These are phyloP conservation scores for Aspergillus bombycis DNA, from an alignment of 2,329 filamentous ascomycete genomes.

Conservation along the genomic window DNA sequence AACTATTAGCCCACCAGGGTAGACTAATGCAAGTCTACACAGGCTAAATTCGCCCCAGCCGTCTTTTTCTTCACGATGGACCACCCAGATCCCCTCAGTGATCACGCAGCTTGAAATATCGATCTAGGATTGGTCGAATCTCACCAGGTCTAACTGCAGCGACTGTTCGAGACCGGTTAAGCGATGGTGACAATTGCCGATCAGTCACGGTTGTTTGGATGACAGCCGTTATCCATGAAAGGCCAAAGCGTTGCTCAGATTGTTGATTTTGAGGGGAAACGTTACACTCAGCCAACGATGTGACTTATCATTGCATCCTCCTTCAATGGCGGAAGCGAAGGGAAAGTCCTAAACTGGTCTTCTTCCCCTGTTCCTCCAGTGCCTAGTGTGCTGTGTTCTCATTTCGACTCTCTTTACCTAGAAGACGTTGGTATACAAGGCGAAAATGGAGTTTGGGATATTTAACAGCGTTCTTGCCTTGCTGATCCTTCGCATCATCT, in stretches of 20 bases:
- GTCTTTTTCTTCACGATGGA: background rate
- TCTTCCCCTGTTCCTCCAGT: background rate
- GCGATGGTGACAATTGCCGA: background rate
- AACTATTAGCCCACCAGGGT: background rate
- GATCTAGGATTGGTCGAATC: background rate
- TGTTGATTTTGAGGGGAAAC: background rate
- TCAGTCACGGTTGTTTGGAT: background rate
- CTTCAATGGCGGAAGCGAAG: background rate
- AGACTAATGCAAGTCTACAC: background rate
- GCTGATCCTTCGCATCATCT: slow-evolving; percentile 13
- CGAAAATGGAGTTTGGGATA: background rate
- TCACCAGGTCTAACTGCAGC: background rate
- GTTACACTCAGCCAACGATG: background rate
- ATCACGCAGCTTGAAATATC: background rate
- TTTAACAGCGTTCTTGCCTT: background rate
- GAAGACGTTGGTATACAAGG: background rate
- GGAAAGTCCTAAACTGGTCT: background rate
- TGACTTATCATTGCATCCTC: background rate
- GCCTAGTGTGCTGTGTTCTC: too few relatives aligned
- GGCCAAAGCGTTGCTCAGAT: background rate
- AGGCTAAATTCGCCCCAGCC: background rate
- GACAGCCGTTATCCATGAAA: background rate
- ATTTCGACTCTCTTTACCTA: background rate
- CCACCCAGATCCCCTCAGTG: background rate
- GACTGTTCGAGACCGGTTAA: background rate